Percentiles rank a stretch among this genome's conserved stretches.
These are phyloP conservation scores for Mycosphaerella arachidis DNA, from an alignment of 2,329 filamentous ascomycete genomes.

Conservation along the genomic window DNA sequence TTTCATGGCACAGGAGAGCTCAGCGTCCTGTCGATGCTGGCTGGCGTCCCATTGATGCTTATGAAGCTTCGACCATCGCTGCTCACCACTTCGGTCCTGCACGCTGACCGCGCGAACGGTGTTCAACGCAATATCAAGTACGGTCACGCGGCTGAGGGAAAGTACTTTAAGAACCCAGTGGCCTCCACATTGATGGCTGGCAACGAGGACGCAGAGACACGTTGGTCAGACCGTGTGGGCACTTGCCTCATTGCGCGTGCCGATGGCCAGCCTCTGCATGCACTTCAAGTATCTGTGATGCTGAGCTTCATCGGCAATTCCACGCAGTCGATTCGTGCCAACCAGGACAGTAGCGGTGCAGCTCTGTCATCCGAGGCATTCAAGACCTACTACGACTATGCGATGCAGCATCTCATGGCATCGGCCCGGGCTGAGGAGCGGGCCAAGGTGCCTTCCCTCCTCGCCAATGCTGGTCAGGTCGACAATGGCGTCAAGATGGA, in stretches of 20 bases:
- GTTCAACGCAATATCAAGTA: not conserved
- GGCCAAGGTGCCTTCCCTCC: not conserved
- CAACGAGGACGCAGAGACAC: not conserved
- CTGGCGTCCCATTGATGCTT: not conserved
- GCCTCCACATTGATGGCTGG: not conserved
- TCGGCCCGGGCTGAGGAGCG: not conserved
- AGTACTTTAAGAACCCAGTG: not conserved
- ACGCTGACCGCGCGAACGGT: not conserved
- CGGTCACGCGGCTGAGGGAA: not conserved
- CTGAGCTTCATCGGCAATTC: not conserved
- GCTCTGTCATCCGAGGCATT: not conserved
- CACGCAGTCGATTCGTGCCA: not conserved
- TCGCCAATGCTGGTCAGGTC: not conserved
- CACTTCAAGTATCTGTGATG: not conserved
- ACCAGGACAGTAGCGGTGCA: not conserved
- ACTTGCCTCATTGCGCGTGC: not conserved
- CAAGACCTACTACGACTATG: not conserved
- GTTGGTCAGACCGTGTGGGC: not conserved
- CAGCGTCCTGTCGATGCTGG: not conserved
- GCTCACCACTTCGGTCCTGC: not conserved
- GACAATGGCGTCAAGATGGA: not conserved
- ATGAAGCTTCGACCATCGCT: constrained; percentile 2
- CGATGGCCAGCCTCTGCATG: not conserved
- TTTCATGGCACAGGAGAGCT: not conserved
- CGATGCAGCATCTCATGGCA: not conserved